Base-by-base conservation (phyloP, 352 stramenopile species). In the Pythium monospermum region DNA sequence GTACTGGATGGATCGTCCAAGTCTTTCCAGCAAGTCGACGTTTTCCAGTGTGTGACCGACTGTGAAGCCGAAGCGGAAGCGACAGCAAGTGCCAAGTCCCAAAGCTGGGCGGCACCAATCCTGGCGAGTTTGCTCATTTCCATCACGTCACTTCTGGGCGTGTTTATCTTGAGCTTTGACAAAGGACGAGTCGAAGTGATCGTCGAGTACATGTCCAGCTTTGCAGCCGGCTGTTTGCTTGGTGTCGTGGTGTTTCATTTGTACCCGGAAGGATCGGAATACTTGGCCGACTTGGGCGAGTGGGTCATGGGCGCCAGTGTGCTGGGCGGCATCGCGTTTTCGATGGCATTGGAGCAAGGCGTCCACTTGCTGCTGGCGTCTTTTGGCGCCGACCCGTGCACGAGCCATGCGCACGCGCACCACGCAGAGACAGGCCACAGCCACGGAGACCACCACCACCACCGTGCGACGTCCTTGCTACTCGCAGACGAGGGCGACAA, bases 181-280 rank as follows among this genome's bases (percentile, higher is more conserved):
- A 61, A 58, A 33, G 35, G 55, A 4, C 49, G 49, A 31, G 49
- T 61, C 15, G 53, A 68, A 12, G 26, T 56, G 16, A 36, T 68
- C 18, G 59, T 66, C 23, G 53, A 68, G 40, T 71, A 63, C 55
- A 71, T 63, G 54, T 63, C 52, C 36, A 71, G 45, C 22, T 68
- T 69, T 16, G 61, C 47, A 1, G 52, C 60, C 0, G 57, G 61
- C 11, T 76, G 67, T 46, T 42, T 76, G 43, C 33, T 76, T 10
- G 67, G 59, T 13, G 67, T 76, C 46, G 59, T 68, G 4, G 59
- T 68, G 12, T 76, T 76, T 38, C 67, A 72, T 49, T 42, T 76
- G 40, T 70, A 68, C 23, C 63, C 56, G 4, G 67, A 76, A 57
- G 60, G 63, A 5, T 54, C 60, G 6, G 52, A 49, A 42, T 70